Evolutionary conservation across 139 green algal species (phyloP).

Genomic region (Chlamydomonas incerta): DNA sequence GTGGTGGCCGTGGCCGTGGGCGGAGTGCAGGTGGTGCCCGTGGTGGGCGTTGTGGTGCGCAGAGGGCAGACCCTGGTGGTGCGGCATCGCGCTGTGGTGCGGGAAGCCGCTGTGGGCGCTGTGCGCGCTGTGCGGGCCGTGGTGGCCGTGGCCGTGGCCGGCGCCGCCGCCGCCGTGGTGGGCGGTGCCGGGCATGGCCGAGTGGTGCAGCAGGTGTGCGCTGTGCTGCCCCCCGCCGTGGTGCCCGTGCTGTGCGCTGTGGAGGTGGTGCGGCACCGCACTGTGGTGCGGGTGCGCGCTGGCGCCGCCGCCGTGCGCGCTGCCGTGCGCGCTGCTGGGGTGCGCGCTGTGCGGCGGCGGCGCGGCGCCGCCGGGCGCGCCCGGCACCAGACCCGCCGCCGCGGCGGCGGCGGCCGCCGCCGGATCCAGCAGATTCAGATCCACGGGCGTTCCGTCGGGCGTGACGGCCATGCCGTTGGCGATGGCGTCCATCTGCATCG

Average conservation of each 20-base stretch:
- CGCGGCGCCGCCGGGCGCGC: not conserved
- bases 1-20: not conserved
- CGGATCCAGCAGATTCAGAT: conserved; percentile 7
- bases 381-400: not conserved
- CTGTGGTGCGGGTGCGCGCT: conserved; percentile 1
- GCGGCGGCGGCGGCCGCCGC: conserved; percentile 2
- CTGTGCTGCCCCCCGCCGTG: not conserved
- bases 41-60: not conserved
- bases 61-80: not conserved
- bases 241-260: not conserved
- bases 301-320: not conserved
- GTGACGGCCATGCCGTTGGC: not conserved
- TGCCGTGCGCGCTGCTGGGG: not conserved
- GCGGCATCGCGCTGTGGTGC: not conserved
- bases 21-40: not conserved
- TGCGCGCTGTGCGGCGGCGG: not conserved
- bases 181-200: not conserved
- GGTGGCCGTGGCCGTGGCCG: not conserved
- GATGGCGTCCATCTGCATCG: not conserved
- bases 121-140: conserved; percentile 8
- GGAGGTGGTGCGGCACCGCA: not conserved
- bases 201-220: conserved; percentile 3
- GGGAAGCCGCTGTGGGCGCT: too few relatives aligned
- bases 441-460: not conserved
- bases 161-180: too few relatives aligned